Conservation (phyloP, 768 basidiomycete species). For the Xerocomellus chrysenteron region DNA sequence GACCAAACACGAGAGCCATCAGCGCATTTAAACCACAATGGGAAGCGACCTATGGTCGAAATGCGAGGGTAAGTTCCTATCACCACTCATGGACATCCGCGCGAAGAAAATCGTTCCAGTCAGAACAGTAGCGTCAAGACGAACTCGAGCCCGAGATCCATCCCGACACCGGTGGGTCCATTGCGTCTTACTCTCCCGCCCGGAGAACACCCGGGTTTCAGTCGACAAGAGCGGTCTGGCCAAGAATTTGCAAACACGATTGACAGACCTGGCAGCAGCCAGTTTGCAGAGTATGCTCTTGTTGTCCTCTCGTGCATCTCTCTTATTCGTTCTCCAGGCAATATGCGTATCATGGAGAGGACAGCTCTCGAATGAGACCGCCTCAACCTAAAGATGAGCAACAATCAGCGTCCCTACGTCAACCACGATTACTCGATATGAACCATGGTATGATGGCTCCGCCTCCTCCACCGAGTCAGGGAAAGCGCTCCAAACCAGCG, state of each 20-base stretch:
- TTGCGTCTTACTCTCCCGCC: constrained; percentile 67
- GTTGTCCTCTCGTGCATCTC: constrained; percentile 5
- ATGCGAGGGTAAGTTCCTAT: constrained; percentile 39
- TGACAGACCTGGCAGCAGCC: constrained; percentile 50
- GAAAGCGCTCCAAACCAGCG: constrained; percentile 25
- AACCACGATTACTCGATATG: constrained; percentile 34
- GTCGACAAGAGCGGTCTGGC: constrained; percentile 25
- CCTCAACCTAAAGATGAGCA: constrained; percentile 45
- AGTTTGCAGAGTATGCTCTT: constrained; percentile 46
- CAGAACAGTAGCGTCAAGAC: constrained; percentile 29
- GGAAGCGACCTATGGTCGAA: constrained; percentile 61
- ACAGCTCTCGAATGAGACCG: constrained; percentile 40
- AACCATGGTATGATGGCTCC: constrained; percentile 33
- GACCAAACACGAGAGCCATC: constrained; percentile 35
- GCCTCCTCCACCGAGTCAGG: constrained; percentile 26
- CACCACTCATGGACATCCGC: background rate
- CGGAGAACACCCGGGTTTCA: constrained; percentile 46
- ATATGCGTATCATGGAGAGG: constrained; percentile 61
- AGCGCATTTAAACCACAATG: constrained; percentile 49
- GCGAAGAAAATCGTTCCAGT: constrained; percentile 8
- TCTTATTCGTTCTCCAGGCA: constrained; percentile 45
- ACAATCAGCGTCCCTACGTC: constrained; percentile 36
- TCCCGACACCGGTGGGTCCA: constrained; percentile 55
- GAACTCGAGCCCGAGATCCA: constrained; percentile 62
- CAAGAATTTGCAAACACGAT: constrained; percentile 10